Evolutionary conservation across 129 eudicot genomes (phyloP).

Genomic region (Escallonia rubra): DNA sequence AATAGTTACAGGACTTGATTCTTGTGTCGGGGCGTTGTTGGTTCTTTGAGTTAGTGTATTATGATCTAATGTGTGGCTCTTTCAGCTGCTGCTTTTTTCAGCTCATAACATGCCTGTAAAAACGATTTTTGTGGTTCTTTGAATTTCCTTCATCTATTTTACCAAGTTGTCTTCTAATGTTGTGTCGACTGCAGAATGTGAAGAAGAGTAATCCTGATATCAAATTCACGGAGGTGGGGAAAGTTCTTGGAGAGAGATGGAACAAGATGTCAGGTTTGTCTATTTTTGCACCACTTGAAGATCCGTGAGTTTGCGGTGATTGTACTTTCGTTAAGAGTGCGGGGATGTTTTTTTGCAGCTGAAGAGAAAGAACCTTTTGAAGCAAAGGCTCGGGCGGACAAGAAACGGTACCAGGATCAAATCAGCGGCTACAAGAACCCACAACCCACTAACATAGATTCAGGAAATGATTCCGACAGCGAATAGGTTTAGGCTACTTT

Average conservation of each 20-base stretch:
- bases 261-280: conserved; percentile 47
- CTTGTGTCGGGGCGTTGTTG: no score
- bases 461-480: conserved; percentile 71
- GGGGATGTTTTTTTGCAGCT: conserved; percentile 26
- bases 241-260: conserved; percentile 62
- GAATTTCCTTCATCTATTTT: no score
- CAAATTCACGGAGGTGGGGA: conserved; percentile 40
- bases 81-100: no score
- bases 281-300: no score
- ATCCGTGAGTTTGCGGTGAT: no score
- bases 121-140: no score
- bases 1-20: no score
- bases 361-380: conserved; percentile 85
- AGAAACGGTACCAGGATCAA: conserved; percentile 64
- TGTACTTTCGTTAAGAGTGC: no score
- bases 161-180: no score
- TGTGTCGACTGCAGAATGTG: conserved; percentile 23
- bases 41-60: no score
- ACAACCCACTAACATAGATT: conserved; percentile 35
- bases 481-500: conserved; percentile 23
- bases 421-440: conserved; percentile 74
- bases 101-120: no score
- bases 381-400: conserved; percentile 74
- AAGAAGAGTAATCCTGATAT: conserved; percentile 54
- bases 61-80: no score